These are phyloP conservation scores for Ceratocystiopsis sp. DNA, from an alignment of 2,329 filamentous ascomycete species.

Conservation along the genomic window DNA sequence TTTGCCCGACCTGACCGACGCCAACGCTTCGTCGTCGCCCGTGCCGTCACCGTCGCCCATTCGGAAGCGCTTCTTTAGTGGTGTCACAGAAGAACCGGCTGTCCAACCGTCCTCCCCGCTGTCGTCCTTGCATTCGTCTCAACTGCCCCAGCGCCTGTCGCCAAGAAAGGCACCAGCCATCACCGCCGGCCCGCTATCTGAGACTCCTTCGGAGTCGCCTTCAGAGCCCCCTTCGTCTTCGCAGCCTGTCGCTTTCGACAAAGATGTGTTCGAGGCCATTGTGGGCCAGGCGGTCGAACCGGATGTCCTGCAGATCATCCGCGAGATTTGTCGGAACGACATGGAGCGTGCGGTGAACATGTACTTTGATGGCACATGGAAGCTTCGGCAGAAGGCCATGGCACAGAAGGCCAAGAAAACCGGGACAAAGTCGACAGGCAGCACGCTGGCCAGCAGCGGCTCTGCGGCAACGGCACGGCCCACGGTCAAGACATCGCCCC, in stretches of 20 bases:
- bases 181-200: too few species aligned
- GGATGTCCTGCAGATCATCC: conserved; percentile 31
- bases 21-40: too few species aligned
- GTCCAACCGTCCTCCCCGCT: background rate
- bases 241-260: conserved; percentile 29
- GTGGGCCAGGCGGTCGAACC: conserved; percentile 37
- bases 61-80: too few species aligned
- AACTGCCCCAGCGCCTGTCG: background rate
- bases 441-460: background rate
- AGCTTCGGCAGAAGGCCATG: conserved; percentile 14
- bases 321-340: conserved; percentile 36
- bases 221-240: background rate
- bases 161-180: too few species aligned
- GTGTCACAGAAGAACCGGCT: too few species aligned
- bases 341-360: conserved; percentile 49
- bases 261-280: conserved; percentile 39
- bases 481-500: conserved; percentile 2
- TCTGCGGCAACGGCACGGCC: background rate
- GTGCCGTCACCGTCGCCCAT: too few species aligned
- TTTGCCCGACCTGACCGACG: too few species aligned
- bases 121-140: background rate
- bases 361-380: conserved; percentile 54
- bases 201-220: too few species aligned
- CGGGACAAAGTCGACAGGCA: background rate
- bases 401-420: conserved; percentile 11